These are phyloP conservation scores for Ogataea angusta DNA, from an alignment of 805 yeast species.

Conservation along the genomic window DNA sequence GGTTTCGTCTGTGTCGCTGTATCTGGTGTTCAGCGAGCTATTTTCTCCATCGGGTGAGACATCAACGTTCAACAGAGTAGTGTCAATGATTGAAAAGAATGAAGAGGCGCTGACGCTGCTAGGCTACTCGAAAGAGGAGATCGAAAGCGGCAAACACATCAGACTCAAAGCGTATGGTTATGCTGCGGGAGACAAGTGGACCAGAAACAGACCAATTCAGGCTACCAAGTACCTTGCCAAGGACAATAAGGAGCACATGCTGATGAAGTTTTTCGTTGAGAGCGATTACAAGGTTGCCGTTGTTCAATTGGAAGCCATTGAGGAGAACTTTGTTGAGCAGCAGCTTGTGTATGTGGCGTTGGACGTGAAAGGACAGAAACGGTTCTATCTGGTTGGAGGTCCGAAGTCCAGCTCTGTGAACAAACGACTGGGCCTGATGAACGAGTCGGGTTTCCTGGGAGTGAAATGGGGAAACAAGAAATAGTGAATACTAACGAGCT, in stretches of 20 bases:
- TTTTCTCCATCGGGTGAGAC: conserved; percentile 91
- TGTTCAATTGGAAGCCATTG: conserved; percentile 78
- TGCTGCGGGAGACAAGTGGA: conserved; percentile 67
- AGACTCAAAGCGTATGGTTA: conserved; percentile 86
- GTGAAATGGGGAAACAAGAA: conserved; percentile 84
- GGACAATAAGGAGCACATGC: conserved; percentile 75
- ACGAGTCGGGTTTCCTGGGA: conserved; percentile 64
- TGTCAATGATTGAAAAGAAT: conserved; percentile 69
- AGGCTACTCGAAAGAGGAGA: conserved; percentile 36
- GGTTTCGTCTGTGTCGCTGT: conserved; percentile 63
- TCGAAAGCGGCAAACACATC: conserved; percentile 40
- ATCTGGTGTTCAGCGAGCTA: conserved; percentile 73
- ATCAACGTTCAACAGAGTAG: conserved; percentile 83
- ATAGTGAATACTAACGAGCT: conserved; percentile 27
- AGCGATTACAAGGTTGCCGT: conserved; percentile 62
- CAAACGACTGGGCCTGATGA: conserved; percentile 43
- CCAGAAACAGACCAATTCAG: conserved; percentile 80
- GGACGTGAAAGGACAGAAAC: conserved; percentile 68
- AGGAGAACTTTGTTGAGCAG: conserved; percentile 60
- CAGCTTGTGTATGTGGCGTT: conserved; percentile 70
- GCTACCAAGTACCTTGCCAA: conserved; percentile 61
- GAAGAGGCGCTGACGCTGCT: conserved; percentile 55
- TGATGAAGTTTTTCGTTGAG: conserved; percentile 85
- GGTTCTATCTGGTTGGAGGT: conserved; percentile 62
- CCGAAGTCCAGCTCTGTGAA: conserved; percentile 48